Evolutionary conservation across 2,329 filamentous ascomycete species (phyloP).

Genomic region (Cladosporium sphaerospermum): DNA sequence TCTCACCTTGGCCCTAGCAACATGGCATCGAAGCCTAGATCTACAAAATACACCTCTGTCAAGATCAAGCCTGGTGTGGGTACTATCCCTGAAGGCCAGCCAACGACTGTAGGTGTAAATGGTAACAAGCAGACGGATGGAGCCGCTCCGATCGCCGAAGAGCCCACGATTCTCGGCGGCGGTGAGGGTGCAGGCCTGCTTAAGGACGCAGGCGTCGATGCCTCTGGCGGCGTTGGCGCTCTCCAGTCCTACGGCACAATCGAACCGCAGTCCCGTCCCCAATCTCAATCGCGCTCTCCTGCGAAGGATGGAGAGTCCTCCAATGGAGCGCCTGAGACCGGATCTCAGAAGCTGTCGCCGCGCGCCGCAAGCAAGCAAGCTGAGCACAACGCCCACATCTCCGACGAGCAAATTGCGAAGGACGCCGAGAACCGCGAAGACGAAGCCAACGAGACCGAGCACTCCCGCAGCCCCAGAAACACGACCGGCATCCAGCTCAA

Average conservation of each 20-base stretch:
- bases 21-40: slow-evolving; percentile 52
- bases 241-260: slow-evolving; percentile 32
- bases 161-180: slow-evolving; percentile 38
- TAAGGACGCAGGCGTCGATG: slow-evolving; percentile 48
- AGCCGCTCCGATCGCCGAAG: not conserved
- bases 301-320: slow-evolving; percentile 1
- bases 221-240: slow-evolving; percentile 61
- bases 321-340: not conserved
- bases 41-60: slow-evolving; percentile 56
- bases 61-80: slow-evolving; percentile 57
- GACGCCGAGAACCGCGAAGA: not conserved
- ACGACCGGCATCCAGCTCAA: slow-evolving; percentile 2
- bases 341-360: slow-evolving; percentile 1
- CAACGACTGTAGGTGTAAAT: slow-evolving; percentile 16
- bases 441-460: not conserved
- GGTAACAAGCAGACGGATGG: not conserved
- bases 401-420: not conserved
- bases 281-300: not conserved
- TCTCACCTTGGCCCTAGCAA: slow-evolving; percentile 61
- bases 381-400: slow-evolving; percentile 8
- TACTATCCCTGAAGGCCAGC: slow-evolving; percentile 36
- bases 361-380: slow-evolving; percentile 4
- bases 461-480: slow-evolving; percentile 6
- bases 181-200: slow-evolving; percentile 51
- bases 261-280: not conserved